Base-by-base conservation (phyloP, 345 rosid species). In the Lenwebbia sp. region DNA sequence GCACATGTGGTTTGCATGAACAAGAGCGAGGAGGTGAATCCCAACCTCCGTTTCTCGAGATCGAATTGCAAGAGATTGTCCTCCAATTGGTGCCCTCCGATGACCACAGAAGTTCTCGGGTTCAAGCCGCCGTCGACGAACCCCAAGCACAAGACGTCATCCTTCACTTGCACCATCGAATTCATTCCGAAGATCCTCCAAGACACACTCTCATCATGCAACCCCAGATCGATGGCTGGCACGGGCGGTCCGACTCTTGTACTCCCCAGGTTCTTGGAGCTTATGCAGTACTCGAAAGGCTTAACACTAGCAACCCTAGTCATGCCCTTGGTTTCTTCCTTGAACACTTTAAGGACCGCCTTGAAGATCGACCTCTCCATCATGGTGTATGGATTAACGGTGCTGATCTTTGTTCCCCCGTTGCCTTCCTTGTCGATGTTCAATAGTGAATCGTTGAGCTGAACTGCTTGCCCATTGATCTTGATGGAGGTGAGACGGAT, bases 371-470 rank as follows among this genome's bases (percentile, higher is more conserved):
- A 92, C 5, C 90, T 84, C 78, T 93, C 92, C 88, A 95, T 9
- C 50, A 92, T 90, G 0, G 96, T 93, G 93, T 94, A 94, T 0
- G 96, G 95, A 22, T 93, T 33, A 70, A 94, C 94, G 2, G 96
- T 91, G 93, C 96, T 95, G 86, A 96, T 89, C 86, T 93, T 94
- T 17, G 97, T 95, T 37, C 97, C 97, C 3, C 95, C 96, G 5
- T 83, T 22, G 52, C 96, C 95, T 53, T 87, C 58, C 12, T 83
- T 84, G 41, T 83, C 13, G 40, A 92, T 90, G 26, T 87, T 33
- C 21, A 92, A 50, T 75, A 92, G 75, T 3, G 92, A 44, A 21
- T 86, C 21, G 33, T 92, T 92, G 17, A 94, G 54, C 33, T 83
- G 83, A 19, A 94, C 88, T 3, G 70, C 52, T 28, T 88, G 85